Evolutionary conservation across 768 basidiomycete species (phyloP), one percentile per base, ranked within the genome.

Genomic region (Strobilomyces echinocephalus): DNA sequence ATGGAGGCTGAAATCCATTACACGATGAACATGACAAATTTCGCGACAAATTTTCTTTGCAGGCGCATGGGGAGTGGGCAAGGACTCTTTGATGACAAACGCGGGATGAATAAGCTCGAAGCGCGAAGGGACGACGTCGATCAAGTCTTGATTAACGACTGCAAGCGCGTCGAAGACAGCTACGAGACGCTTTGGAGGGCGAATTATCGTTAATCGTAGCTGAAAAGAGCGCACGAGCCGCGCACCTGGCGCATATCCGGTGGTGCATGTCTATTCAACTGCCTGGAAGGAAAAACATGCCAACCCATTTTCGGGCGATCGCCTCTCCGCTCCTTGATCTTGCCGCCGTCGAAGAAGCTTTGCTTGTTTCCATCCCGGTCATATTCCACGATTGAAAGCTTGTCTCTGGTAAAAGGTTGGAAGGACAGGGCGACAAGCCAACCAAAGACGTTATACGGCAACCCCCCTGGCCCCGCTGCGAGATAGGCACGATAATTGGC

Each of bases 231-330:
- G 15, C 7, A 21, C n/a, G n/a, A n/a, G n/a, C n/a, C n/a, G n/a
- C n/a, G n/a, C n/a, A 56, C 46, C 36, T 49, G 28, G 7, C n/a
- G 16, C 36, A 36, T 49, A 24, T 2, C 20, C 10, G 10, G 24
- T 15, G 48, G 48, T n/a, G n/a, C 34, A 46, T 42, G 42, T 33
- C 35, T 46, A 26, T n/a, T n/a, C n/a, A n/a, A n/a, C 31, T 57
- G 54, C n/a, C 56, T 39, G 28, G 53, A 56, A 3, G 44, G 56
- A 33, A 46, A 49, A 28, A 46, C 44, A 12, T 50, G 53, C 44
- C 44, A 55, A 24, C 44, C 30, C 43, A 50, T 18, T 40, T 46
- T 33, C 6, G 43, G 44, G 8, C 43, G 43, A 16, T n/a, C n/a
- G n/a, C n/a, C n/a, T n/a, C n/a, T n/a, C n/a, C n/a, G n/a, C n/a